Evolutionary conservation across 306 rosid genomes (phyloP), one percentile per base, ranked within the genome.

Genomic region (Mucuna pruriens): DNA sequence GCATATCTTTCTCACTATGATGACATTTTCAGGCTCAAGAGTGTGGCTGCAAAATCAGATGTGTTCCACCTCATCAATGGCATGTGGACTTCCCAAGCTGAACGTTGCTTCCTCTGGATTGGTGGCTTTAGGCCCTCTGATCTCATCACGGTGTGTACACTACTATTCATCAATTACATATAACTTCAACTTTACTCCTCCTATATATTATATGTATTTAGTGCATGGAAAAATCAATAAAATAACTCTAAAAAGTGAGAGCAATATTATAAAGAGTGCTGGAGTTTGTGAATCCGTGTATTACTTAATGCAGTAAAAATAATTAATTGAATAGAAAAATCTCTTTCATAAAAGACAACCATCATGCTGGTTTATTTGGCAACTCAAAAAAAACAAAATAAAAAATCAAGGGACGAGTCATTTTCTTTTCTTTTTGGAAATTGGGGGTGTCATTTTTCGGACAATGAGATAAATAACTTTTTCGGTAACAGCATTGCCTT

Each of bases 41-140:
- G 78, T 6, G 84, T 88, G 29, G 93, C 97, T 6, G 97, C 97
- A 0, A 94, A 92, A 84, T 84, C 98, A 2, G 98, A 94, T 31
- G 98, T 92, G 9, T 91, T 94, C 34, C 98, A 94, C 61, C 90
- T 94, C 54, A 84, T 89, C 8, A 92, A 89, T 34, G 98, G 98
- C 68, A 79, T 85, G 88, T 94, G 98, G 98, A 77, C 86, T 55
- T 82, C 94, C 44, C 92, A 93, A 7, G 97, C 95, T 9, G 99
- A 95, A 85, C 97, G 97, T 5, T 95, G 97, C 84, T 93, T 95
- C 88, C 89, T 90, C 33, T 93, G 99, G 97, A 95, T 95, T 38
- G 97, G 95, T 29, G 99, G 99, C 26, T 93, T 95, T 31, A 78
- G 91, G 38, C 94, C 99, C 70, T 95, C 99, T 5, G 97, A 95